Conservation (phyloP, 1,284 basidiomycete species). For the Puccinia horiana region DNA sequence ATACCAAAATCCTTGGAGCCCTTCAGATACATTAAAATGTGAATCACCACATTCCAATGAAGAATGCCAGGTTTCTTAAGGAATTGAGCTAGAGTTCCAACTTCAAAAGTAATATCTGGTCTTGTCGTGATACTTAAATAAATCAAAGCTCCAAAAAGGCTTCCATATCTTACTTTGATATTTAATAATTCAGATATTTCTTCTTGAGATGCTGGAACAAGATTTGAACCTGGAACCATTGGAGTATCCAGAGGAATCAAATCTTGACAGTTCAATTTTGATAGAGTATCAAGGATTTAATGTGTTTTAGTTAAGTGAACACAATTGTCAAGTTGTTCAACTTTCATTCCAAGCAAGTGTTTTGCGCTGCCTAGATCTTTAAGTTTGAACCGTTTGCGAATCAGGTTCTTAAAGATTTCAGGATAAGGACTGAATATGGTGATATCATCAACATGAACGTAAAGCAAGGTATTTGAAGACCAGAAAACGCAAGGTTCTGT, state of each 20-base stretch:
- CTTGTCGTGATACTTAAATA: neutral
- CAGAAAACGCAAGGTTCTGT: conserved; percentile 2
- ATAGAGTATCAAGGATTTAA: too few species aligned
- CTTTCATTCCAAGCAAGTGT: too few species aligned
- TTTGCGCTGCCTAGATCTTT: too few species aligned
- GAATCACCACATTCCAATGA: neutral
- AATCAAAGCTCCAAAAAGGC: neutral
- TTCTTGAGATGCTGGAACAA: too few species aligned
- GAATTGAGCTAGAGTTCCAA: neutral
- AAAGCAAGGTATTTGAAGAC: neutral
- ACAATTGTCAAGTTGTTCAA: too few species aligned
- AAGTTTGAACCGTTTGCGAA: too few species aligned
- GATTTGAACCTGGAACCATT: too few species aligned
- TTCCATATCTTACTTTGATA: neutral
- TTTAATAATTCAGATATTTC: neutral
- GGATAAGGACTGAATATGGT: neutral
- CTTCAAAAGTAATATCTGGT: conserved; percentile 1
- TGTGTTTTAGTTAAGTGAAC: too few species aligned
- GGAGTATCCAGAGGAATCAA: too few species aligned
- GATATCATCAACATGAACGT: neutral
- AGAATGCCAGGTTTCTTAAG: neutral
- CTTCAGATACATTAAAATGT: neutral
- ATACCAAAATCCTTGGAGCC: neutral
- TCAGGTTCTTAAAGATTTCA: neutral
- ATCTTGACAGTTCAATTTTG: too few species aligned